phyloP scores from a whole-genome alignment of 768 basidiomycete genomes.

The Termitomyces sp. region DNA sequence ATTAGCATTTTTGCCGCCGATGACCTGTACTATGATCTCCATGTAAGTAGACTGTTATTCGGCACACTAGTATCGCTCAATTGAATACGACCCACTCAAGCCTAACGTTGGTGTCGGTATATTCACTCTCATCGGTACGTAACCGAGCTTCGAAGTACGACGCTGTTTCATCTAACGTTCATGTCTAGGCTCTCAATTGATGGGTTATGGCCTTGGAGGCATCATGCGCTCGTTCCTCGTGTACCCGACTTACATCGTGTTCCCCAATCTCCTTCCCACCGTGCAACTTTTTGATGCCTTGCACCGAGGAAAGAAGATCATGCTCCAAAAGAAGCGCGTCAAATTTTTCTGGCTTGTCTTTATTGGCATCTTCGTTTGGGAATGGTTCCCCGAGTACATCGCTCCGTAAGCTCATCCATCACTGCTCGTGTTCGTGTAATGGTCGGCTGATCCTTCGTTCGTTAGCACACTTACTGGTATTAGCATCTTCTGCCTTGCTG shows the following conservation, averaged over 20 bases:
- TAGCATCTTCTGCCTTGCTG: constrained; percentile 54
- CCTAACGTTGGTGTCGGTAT: constrained; percentile 28
- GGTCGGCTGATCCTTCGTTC: neutral
- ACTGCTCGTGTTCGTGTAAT: neutral
- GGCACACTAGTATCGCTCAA: neutral
- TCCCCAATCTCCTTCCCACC: constrained; percentile 36
- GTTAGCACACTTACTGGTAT: constrained; percentile 53
- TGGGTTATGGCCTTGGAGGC: constrained; percentile 33
- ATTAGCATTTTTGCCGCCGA: constrained; percentile 61
- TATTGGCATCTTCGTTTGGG: constrained; percentile 51
- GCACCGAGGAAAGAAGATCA: constrained; percentile 38
- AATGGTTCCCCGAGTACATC: constrained; percentile 53
- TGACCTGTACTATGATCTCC: constrained; percentile 41
- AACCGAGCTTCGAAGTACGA: neutral
- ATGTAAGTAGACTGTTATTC: constrained; percentile 17
- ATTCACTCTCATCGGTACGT: constrained; percentile 9
- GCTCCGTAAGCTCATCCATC: constrained; percentile 25
- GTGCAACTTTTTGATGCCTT: constrained; percentile 41
- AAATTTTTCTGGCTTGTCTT: constrained; percentile 57
- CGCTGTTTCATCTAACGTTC: neutral
- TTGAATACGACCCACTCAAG: constrained; percentile 8
- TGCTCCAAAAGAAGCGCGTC: constrained; percentile 48
- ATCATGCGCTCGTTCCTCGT: constrained; percentile 42
- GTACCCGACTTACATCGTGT: constrained; percentile 42
- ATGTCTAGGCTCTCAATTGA: constrained; percentile 28